Evolutionary conservation across 2,329 filamentous ascomycete species (phyloP).

Genomic region (Akanthomyces muscarius): DNA sequence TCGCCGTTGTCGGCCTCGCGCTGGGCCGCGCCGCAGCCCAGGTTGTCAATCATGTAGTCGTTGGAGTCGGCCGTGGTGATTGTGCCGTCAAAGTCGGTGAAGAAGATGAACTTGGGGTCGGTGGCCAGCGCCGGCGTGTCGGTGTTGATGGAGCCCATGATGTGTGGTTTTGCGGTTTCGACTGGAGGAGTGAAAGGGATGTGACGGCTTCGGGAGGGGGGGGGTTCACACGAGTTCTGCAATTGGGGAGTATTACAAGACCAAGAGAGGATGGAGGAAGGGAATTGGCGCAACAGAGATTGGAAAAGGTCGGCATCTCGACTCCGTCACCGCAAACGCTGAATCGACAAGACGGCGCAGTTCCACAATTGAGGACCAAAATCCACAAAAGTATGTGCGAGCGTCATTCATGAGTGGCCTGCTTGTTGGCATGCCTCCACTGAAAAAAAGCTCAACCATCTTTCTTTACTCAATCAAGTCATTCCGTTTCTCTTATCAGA

Average conservation of each 20-base stretch:
- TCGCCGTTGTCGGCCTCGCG: slow-evolving; percentile 72
- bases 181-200: not conserved
- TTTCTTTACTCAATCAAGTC: not conserved
- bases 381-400: slow-evolving; percentile 6
- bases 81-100: slow-evolving; percentile 97
- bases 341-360: not conserved
- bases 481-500: too few relatives aligned
- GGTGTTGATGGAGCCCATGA: slow-evolving; percentile 40
- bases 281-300: not conserved
- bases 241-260: not conserved
- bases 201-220: too few relatives aligned
- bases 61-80: slow-evolving; percentile 72
- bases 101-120: slow-evolving; percentile 91
- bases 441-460: not conserved
- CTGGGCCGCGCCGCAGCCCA: slow-evolving; percentile 73
- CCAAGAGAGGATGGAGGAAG: not conserved
- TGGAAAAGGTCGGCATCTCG: not conserved
- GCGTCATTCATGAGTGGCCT: slow-evolving; percentile 7
- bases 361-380: slow-evolving; percentile 16
- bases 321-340: not conserved
- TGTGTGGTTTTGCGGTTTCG: slow-evolving; percentile 19
- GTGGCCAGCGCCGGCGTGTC: slow-evolving; percentile 57
- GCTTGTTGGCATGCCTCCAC: not conserved
- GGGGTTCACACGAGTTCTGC: not conserved
- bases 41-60: slow-evolving; percentile 78